A percentile compares a stretch with the other conserved stretches of the same genome.
Conservation (phyloP, 163 green algal species). For the Chlamydomonas reinhardtii region DNA sequence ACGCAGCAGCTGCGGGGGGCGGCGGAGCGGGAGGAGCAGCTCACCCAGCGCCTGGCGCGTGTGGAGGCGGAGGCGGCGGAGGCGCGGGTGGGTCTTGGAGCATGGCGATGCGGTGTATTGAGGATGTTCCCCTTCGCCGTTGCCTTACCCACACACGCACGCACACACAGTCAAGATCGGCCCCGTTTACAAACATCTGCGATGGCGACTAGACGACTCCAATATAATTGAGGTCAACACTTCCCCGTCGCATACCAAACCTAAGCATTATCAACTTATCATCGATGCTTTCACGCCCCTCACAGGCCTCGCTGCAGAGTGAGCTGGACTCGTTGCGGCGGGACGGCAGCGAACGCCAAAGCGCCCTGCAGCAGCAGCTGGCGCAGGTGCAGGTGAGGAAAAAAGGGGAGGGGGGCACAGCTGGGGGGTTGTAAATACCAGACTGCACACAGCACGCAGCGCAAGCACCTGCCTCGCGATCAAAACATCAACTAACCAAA, state of each 20-base stretch:
- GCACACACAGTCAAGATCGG: too few relatives aligned
- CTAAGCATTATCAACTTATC: too few relatives aligned
- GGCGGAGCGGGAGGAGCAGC: slow-evolving; percentile 26
- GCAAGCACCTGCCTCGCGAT: too few relatives aligned
- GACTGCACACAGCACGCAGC: too few relatives aligned
- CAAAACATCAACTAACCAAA: too few relatives aligned
- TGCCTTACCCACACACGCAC: too few relatives aligned
- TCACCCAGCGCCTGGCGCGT: background rate
- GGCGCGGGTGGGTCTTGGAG: background rate
- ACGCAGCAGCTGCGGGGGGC: slow-evolving; percentile 34
- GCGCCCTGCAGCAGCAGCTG: slow-evolving; percentile 22
- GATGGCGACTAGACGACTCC: too few relatives aligned
- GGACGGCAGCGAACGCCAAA: background rate
- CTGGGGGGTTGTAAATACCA: too few relatives aligned
- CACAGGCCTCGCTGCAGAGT: background rate
- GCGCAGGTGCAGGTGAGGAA: slow-evolving; percentile 12
- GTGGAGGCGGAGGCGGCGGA: slow-evolving; percentile 4
- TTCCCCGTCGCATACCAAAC: too few relatives aligned
- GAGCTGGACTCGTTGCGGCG: background rate
- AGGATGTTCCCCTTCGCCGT: too few relatives aligned
- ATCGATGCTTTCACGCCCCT: background rate
- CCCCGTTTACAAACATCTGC: too few relatives aligned
- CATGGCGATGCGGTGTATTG: background rate
- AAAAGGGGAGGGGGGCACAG: background rate
- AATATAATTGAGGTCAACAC: too few relatives aligned